Conservation (phyloP, 2,329 filamentous ascomycete species). For the Periconia digitata region DNA sequence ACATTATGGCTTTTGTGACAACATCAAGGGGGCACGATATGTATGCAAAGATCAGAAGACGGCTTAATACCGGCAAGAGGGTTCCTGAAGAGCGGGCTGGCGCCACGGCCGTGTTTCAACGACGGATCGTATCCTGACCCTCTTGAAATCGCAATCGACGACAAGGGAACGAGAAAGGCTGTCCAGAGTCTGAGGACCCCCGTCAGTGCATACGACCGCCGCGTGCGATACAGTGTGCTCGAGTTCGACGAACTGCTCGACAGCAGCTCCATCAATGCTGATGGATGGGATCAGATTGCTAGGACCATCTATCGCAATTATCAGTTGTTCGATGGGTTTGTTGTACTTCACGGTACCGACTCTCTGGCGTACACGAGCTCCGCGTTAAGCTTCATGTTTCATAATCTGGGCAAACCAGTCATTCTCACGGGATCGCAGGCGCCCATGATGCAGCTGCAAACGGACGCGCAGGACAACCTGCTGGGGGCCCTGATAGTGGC, state of each 20-base stretch:
- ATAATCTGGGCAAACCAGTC: slow-evolving; percentile 87
- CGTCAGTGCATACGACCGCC: slow-evolving; percentile 74
- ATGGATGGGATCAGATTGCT: slow-evolving; percentile 84
- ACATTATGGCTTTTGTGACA: slow-evolving; percentile 4
- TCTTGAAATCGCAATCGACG: slow-evolving; percentile 59
- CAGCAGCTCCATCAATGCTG: slow-evolving; percentile 84
- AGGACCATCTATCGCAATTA: slow-evolving; percentile 81
- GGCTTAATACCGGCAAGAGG: slow-evolving; percentile 73
- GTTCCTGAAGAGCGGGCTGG: slow-evolving; percentile 81
- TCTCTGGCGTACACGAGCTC: slow-evolving; percentile 86
- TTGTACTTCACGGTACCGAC: slow-evolving; percentile 88
- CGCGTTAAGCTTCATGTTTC: slow-evolving; percentile 89
- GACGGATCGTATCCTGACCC: slow-evolving; percentile 64
- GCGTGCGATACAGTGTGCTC: slow-evolving; percentile 79
- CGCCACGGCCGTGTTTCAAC: slow-evolving; percentile 82
- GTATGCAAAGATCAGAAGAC: slow-evolving; percentile 80
- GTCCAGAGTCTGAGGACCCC: slow-evolving; percentile 78
- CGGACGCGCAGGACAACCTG: slow-evolving; percentile 88
- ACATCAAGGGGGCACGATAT: slow-evolving; percentile 72
- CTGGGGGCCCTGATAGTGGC: slow-evolving; percentile 86
- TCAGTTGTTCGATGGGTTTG: slow-evolving; percentile 84
- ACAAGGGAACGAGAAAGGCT: slow-evolving; percentile 49
- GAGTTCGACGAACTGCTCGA: slow-evolving; percentile 86
- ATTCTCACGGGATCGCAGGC: slow-evolving; percentile 73
- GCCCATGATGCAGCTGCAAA: slow-evolving; percentile 87